Conservation (phyloP, 345 rosid species). For the Syzygium jambos region DNA sequence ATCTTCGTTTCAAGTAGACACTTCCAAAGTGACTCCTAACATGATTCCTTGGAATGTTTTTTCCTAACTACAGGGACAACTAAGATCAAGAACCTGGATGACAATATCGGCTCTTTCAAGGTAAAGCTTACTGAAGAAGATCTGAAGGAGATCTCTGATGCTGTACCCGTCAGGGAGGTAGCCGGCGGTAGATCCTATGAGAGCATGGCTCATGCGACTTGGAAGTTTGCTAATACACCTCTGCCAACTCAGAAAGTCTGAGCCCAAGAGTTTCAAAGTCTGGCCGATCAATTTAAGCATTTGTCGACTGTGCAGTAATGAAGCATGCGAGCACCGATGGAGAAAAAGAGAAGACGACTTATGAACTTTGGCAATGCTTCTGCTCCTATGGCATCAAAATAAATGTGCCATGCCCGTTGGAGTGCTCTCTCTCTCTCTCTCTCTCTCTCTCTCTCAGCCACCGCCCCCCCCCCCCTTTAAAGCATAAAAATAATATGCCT, state of each 20-base stretch:
- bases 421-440: not conserved
- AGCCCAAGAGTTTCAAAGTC: not conserved
- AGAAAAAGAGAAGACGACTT: not conserved
- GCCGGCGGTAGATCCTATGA: conserved; percentile 29
- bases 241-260: not conserved
- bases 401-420: not conserved
- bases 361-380: not conserved
- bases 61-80: conserved; percentile 16
- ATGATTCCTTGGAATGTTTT: not conserved
- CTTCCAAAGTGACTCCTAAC: not conserved
- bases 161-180: conserved; percentile 31
- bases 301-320: not conserved
- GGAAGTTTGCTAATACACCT: conserved; percentile 36
- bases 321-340: not conserved
- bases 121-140: conserved; percentile 16
- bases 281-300: not conserved
- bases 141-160: conserved; percentile 30
- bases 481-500: not conserved
- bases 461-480: not conserved
- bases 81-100: conserved; percentile 18
- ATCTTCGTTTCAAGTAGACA: not conserved
- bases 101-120: conserved; percentile 13
- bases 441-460: not conserved
- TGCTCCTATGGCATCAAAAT: not conserved
- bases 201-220: conserved; percentile 6